phyloP scores from a whole-genome alignment of 73 alveolate genomes.

The Tetrahymena malaccensis region DNA sequence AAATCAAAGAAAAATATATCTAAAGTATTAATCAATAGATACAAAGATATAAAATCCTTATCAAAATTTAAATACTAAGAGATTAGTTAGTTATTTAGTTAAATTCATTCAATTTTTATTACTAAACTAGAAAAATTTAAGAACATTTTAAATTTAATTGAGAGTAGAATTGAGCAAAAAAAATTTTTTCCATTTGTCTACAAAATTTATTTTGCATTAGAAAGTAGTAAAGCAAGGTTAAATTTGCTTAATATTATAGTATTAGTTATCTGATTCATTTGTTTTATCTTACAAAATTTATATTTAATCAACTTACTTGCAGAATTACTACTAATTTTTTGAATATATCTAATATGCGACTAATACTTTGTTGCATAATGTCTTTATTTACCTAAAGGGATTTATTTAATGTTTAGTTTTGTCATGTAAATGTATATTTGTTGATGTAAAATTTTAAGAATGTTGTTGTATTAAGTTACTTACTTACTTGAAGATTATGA shows the following conservation, averaged over 20 bases:
- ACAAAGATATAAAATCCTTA: not conserved
- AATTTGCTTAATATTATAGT: not conserved
- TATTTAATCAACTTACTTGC: not conserved
- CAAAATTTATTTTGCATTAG: too few relatives aligned
- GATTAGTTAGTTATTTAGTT: too few relatives aligned
- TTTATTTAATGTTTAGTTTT: not conserved
- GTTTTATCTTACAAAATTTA: not conserved
- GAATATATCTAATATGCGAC: not conserved
- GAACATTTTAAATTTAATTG: not conserved
- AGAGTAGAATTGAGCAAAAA: not conserved
- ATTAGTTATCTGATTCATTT: not conserved
- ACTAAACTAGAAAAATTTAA: not conserved
- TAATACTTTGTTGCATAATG: too few relatives aligned
- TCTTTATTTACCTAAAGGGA: not conserved
- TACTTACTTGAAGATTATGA: not conserved
- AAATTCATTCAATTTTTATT: not conserved
- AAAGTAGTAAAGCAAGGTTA: too few relatives aligned
- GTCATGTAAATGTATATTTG: not conserved
- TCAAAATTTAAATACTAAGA: not conserved
- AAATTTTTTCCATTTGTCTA: too few relatives aligned
- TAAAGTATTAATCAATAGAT: not conserved
- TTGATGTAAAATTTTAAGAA: not conserved
- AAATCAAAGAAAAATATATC: not conserved
- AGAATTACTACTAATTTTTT: not conserved
- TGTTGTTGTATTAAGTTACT: not conserved